Evolutionary conservation across 2,329 filamentous ascomycete species (phyloP).

Genomic region (Calycina marina): DNA sequence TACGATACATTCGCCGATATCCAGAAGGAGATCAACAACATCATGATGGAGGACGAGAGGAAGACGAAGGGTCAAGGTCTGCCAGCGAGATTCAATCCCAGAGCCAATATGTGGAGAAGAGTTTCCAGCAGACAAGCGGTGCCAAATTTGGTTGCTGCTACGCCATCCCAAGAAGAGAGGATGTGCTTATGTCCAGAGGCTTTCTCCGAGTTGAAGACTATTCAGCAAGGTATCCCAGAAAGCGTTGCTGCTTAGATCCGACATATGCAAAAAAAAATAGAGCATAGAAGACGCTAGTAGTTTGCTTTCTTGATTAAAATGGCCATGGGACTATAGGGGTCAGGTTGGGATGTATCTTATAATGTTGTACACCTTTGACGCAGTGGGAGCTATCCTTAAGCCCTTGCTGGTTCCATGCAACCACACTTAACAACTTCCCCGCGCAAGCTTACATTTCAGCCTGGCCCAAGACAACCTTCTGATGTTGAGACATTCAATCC

Average conservation of each 20-base stretch:
- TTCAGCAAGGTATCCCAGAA: slow-evolving; percentile 11
- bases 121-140: slow-evolving; percentile 41
- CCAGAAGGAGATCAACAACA: slow-evolving; percentile 41
- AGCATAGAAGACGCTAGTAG: too few relatives aligned
- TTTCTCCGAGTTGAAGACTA: slow-evolving; percentile 29
- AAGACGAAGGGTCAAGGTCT: slow-evolving; percentile 45
- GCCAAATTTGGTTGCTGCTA: slow-evolving; percentile 35
- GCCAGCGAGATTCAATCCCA: slow-evolving; percentile 48
- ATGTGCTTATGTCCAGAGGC: slow-evolving; percentile 48
- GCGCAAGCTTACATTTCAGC: too few relatives aligned
- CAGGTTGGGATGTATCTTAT: background rate
- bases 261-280: too few relatives aligned
- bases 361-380: too few relatives aligned
- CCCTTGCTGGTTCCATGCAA: too few relatives aligned
- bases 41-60: slow-evolving; percentile 43
- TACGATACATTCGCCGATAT: slow-evolving; percentile 56
- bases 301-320: background rate
- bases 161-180: slow-evolving; percentile 42
- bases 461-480: too few relatives aligned
- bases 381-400: too few relatives aligned
- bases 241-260: slow-evolving; percentile 11
- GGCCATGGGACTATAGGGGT: background rate
- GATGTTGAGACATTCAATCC: too few relatives aligned
- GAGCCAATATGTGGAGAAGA: slow-evolving; percentile 53
- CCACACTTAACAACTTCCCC: too few relatives aligned